Conservation (phyloP, 768 basidiomycete species). For the Paxillus involutus region DNA sequence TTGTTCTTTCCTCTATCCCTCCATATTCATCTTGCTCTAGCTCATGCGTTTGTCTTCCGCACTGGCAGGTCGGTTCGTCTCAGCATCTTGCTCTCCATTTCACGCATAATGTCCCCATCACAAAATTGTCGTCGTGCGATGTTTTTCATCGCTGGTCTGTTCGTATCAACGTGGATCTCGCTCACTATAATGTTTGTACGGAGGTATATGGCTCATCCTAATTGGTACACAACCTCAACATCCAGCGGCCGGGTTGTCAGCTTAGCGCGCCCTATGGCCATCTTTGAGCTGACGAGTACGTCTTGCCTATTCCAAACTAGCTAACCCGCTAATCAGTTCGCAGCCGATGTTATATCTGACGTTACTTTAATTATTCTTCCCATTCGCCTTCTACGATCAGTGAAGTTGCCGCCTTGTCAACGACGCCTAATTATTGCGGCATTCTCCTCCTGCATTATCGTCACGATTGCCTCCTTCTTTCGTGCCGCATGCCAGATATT, state of each 20-base stretch:
- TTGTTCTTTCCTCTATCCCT: background rate
- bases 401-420: conserved; percentile 1
- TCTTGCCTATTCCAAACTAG: background rate
- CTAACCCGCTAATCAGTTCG: conserved; percentile 1
- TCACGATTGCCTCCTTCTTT: conserved; percentile 5
- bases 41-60: background rate
- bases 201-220: background rate
- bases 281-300: conserved; percentile 18
- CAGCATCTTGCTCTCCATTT: conserved; percentile 14
- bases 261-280: background rate
- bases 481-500: conserved; percentile 10
- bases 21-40: background rate
- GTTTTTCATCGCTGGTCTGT: conserved; percentile 5
- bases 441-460: conserved; percentile 8
- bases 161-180: conserved; percentile 11
- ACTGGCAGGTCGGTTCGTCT: conserved; percentile 12
- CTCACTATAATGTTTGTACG: conserved; percentile 1
- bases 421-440: conserved; percentile 7
- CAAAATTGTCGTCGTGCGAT: conserved; percentile 7
- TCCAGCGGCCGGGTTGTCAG: background rate
- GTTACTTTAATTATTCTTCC: conserved; percentile 10
- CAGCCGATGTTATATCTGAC: conserved; percentile 23
- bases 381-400: conserved; percentile 3
- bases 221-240: background rate
- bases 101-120: conserved; percentile 7